A percentile compares a stretch with the other conserved stretches of the same genome.
phyloP scores from a whole-genome alignment of 306 rosid genomes.

The Cucumis melo region DNA sequence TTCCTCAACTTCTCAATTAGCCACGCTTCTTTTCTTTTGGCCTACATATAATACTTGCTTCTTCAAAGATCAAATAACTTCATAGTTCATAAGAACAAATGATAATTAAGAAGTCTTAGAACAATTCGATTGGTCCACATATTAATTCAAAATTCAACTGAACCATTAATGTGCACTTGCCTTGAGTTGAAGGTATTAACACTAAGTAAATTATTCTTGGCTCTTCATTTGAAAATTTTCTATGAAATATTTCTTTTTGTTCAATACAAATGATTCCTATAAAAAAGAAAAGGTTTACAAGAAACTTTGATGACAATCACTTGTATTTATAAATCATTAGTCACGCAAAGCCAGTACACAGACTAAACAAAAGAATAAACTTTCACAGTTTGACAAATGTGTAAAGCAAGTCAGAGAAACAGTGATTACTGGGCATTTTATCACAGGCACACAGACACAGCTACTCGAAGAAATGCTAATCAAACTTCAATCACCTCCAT shows the following conservation, averaged over 20 bases:
- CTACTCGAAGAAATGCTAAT: not conserved
- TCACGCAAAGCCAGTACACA: not conserved
- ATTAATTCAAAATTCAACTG: not conserved
- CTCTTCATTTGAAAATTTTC: not conserved
- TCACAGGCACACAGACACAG: not conserved
- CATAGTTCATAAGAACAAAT: not conserved
- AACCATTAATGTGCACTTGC: not conserved
- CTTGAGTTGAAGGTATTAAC: not conserved
- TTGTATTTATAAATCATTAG: not conserved
- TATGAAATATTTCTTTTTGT: not conserved
- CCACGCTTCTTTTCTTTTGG: constrained; percentile 85
- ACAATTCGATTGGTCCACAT: not conserved
- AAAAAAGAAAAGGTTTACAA: not conserved
- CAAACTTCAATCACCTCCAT: not conserved
- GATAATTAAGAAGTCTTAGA: not conserved
- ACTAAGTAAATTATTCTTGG: not conserved
- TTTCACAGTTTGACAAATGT: not conserved
- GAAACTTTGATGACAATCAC: not conserved
- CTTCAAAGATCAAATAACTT: not conserved
- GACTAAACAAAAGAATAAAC: not conserved
- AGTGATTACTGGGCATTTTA: not conserved
- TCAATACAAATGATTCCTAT: not conserved
- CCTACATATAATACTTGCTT: constrained; percentile 25
- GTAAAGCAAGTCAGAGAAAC: not conserved
- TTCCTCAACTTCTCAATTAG: constrained; percentile 77